Base-by-base conservation (phyloP, 192 early-diverging fungal genomes). In the Coemansia sp. region DNA sequence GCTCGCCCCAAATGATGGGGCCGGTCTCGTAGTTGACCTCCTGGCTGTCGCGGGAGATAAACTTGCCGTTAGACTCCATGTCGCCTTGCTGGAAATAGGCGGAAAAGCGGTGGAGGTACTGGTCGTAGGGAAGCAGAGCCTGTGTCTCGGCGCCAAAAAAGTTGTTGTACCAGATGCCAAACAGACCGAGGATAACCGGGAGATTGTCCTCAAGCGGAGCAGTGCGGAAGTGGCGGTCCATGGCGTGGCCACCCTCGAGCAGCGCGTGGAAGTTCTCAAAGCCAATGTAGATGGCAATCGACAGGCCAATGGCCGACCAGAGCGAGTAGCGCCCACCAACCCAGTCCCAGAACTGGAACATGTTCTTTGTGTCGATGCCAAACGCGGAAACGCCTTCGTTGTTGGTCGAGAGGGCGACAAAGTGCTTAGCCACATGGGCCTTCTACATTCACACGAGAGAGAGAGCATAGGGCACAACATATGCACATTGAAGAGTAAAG, bases 261-360 rank as follows among this genome's bases (percentile, higher is more conserved):
- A 99, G 89, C 55, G 91, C 82, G 55, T 91, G 81, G 83, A 98
- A 99, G 89, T 97, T 95, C 61, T 97, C 92, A 61, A 85, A 93
- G 46, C 97, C 95, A 69, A 99, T 84, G 78, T 91, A 95, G 64
- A 98, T 92, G 63, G 90, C 90, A 70, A 99, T 98, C 9, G 95
- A 97, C 61, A 99, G 87, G 49, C 97, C 97, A 63, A 99, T 98
- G 48, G 97, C 97, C 29, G 97, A 99, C 97, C 97, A 99, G 35
- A 98, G 90, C 40, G 95, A 97, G 85, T 99, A 99, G 61, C 97
- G 91, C 41, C 97, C 97, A 73, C 97, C 97, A 58, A 98, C 92
- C 95, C 95, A 98, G 82, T 98, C 95, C 95, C 95, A 96, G 86
- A 98, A 98, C 81, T 93, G 89, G 88, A 99, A 99, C 97, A 99